Evolutionary conservation across 2,329 filamentous ascomycete species (phyloP), one percentile per base, ranked within the genome.

Genomic region (Parastagonospora avenae): DNA sequence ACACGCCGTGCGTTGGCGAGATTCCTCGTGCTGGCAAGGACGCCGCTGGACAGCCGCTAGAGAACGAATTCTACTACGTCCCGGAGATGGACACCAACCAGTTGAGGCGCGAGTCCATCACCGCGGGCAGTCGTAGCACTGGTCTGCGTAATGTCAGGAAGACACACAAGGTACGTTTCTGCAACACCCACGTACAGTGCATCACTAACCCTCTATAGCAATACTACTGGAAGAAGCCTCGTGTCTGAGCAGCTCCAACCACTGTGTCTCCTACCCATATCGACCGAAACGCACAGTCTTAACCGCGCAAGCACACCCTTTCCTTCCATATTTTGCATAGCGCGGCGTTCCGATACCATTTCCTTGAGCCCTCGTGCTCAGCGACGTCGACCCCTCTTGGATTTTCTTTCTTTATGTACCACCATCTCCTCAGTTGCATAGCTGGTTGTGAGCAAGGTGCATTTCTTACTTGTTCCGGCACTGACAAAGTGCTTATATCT

Each of bases 31-130:
- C 93, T 72, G 94, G 94, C 69, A 99, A 97, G 74, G 94, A 99
- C 70, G 94, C 94, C 4, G 93, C 94, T 0, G 94, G 94, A 61
- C 94, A 97, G 77, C 79, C 88, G 6, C 83, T 99, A 1, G 93
- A 99, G 80, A 95, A 90, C 79, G 92, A 99, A 74, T 97, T 95
- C 73, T 97, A 97, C 76, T 99, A 99, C 68, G 81, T 97, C 7
- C 90, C 92, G 0, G 93, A 97, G 73, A 82, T 86, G 66, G 94
- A 99, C 70, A 79, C 82, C 2, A 92, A 97, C 68, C 83, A 87
- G 57, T 85, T 88, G 68, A 85, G 93, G 52, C 85, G 90, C 44
- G 84, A 91, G 46, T 89, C 92, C 16, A 91, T 97, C 11, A 91
- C 92, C 1, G 87, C 92, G 60, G 90, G 91, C 46, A 79, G 97